Evolutionary conservation across 495 filamentous ascomycete species (phyloP).

Genomic region (Bacidia rubella): DNA sequence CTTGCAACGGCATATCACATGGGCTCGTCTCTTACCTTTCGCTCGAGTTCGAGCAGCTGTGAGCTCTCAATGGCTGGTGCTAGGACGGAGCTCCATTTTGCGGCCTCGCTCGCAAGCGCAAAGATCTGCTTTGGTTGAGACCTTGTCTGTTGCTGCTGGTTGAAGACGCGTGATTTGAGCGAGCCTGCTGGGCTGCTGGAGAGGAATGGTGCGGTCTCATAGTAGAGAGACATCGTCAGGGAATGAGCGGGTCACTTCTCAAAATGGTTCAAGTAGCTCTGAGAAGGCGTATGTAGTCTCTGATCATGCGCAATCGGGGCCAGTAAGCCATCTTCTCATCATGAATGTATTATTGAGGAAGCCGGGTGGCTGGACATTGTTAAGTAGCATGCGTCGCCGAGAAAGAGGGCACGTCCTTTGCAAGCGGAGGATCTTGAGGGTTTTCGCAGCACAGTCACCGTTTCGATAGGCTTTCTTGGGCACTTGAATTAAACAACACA

Average conservation of each 20-base stretch:
- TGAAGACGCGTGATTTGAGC: constrained; percentile 72
- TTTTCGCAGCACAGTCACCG: too few species aligned
- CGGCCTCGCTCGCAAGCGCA: constrained; percentile 67
- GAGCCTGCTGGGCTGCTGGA: constrained; percentile 50
- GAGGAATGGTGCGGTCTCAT: constrained; percentile 70
- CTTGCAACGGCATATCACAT: not conserved
- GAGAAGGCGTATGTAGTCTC: too few species aligned
- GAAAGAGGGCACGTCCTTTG: too few species aligned
- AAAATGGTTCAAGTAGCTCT: not conserved
- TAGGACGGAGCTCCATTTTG: constrained; percentile 79
- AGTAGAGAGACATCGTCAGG: constrained; percentile 74
- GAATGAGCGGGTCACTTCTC: not conserved
- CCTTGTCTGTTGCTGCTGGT: constrained; percentile 47
- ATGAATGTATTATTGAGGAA: too few species aligned
- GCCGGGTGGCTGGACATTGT: too few species aligned
- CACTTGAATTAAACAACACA: too few species aligned
- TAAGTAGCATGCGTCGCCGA: too few species aligned
- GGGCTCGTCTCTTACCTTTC: constrained; percentile 46
- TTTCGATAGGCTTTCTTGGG: too few species aligned
- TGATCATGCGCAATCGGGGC: too few species aligned
- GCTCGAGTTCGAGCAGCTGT: constrained; percentile 56
- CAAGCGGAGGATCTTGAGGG: too few species aligned
- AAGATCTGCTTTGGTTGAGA: constrained; percentile 72
- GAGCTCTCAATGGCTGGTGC: constrained; percentile 74
- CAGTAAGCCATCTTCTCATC: too few species aligned